phyloP scores from a whole-genome alignment of 805 yeast genomes.

The Wickerhamiella shivajii region DNA sequence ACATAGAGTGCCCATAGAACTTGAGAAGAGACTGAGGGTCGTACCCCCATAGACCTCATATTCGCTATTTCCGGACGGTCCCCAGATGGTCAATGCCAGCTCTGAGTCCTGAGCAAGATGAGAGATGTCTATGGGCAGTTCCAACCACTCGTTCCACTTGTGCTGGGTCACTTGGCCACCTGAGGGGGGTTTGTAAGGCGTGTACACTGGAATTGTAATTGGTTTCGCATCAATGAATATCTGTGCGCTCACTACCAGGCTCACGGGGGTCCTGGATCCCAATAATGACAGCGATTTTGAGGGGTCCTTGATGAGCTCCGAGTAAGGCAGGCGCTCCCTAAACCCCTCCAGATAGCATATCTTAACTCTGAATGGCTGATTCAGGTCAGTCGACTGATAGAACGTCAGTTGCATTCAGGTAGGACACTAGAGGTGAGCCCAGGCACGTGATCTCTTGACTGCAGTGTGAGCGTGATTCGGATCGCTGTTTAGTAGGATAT shows the following conservation, averaged over 20 bases:
- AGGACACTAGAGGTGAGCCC: too few relatives aligned
- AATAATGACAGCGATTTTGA: conserved; percentile 24
- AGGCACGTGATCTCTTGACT: neutral
- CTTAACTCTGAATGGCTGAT: conserved; percentile 35
- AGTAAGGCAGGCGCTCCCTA: conserved; percentile 28
- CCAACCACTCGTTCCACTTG: conserved; percentile 60
- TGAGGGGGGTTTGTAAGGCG: conserved; percentile 34
- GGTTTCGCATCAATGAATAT: conserved; percentile 33
- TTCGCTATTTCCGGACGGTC: conserved; percentile 37
- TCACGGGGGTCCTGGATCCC: conserved; percentile 16
- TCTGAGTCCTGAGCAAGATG: conserved; percentile 55
- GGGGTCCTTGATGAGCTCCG: conserved; percentile 36
- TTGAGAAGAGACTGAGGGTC: conserved; percentile 43
- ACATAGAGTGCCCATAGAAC: conserved; percentile 41
- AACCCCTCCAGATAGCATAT: conserved; percentile 35
- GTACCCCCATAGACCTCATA: conserved; percentile 45
- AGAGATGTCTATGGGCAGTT: conserved; percentile 53
- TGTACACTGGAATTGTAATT: conserved; percentile 34
- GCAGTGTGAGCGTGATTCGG: neutral
- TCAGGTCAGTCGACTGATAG: conserved; percentile 42
- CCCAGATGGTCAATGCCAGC: conserved; percentile 52
- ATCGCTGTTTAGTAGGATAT: too few relatives aligned
- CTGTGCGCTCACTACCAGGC: conserved; percentile 31
- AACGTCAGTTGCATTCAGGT: conserved; percentile 28
- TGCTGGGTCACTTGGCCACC: too few relatives aligned